Conservation (phyloP, 2,329 filamentous ascomycete genomes). For the Bipolaris zeicola region DNA sequence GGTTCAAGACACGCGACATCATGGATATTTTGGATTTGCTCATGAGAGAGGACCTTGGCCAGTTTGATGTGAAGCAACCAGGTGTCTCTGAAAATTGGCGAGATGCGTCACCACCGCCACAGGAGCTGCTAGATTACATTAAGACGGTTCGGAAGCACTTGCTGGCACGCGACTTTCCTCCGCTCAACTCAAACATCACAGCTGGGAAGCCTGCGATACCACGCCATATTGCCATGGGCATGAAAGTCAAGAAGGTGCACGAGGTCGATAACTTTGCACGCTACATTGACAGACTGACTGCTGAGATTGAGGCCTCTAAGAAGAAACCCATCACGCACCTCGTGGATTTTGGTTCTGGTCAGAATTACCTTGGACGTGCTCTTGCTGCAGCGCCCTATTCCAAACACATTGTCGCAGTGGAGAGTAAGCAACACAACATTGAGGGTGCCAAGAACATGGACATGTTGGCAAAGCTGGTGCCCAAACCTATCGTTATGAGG, state of each 20-base stretch:
- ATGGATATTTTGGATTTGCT: slow-evolving; percentile 81
- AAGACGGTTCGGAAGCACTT: slow-evolving; percentile 71
- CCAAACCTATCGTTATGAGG: slow-evolving; percentile 73
- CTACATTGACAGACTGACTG: slow-evolving; percentile 74
- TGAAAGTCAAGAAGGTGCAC: slow-evolving; percentile 95
- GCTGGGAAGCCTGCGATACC: slow-evolving; percentile 64
- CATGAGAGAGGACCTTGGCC: slow-evolving; percentile 73
- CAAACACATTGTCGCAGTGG: slow-evolving; percentile 85
- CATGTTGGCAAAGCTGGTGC: slow-evolving; percentile 75
- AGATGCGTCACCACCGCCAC: slow-evolving; percentile 52
- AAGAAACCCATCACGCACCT: slow-evolving; percentile 73
- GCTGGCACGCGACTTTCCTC: slow-evolving; percentile 65
- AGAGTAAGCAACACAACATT: slow-evolving; percentile 86
- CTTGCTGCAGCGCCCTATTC: slow-evolving; percentile 86
- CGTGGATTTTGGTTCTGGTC: slow-evolving; percentile 93
- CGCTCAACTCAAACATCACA: slow-evolving; percentile 26
- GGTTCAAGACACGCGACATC: slow-evolving; percentile 72
- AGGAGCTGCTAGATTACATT: slow-evolving; percentile 73
- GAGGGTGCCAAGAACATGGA: slow-evolving; percentile 83
- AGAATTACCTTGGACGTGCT: slow-evolving; percentile 91
- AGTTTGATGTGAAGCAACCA: slow-evolving; percentile 27
- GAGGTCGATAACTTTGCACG: slow-evolving; percentile 91
- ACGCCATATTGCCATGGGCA: slow-evolving; percentile 78
- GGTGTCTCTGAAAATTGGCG: slow-evolving; percentile 46
- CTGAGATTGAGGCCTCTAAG: slow-evolving; percentile 51